These are phyloP conservation scores for Yamadazyma tumulicola DNA, from an alignment of 805 yeast species.

Conservation along the genomic window DNA sequence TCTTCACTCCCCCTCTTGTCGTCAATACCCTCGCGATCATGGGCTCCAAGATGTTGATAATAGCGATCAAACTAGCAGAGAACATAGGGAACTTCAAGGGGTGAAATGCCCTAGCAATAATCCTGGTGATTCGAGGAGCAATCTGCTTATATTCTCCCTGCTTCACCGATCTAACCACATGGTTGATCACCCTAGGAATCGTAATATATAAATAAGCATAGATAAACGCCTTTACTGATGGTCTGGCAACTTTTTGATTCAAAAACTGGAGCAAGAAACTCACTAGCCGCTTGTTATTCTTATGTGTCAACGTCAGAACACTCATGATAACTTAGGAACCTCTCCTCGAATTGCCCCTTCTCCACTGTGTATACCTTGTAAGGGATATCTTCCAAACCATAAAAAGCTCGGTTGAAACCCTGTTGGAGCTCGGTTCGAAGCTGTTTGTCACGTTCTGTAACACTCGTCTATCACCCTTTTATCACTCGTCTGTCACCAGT, in stretches of 20 bases:
- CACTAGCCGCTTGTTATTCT: neutral
- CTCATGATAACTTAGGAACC: too few relatives aligned
- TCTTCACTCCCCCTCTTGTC: slow-evolving; percentile 1
- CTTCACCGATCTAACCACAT: slow-evolving; percentile 13
- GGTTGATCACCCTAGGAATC: slow-evolving; percentile 26
- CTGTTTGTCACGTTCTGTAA: too few relatives aligned
- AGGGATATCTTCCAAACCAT: too few relatives aligned
- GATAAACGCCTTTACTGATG: slow-evolving; percentile 30
- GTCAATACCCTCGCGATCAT: slow-evolving; percentile 17
- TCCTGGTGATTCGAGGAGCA: slow-evolving; percentile 15
- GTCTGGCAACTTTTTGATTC: slow-evolving; percentile 17
- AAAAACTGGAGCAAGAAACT: neutral
- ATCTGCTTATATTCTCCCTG: slow-evolving; percentile 14
- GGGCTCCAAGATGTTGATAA: slow-evolving; percentile 29
- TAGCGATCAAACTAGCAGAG: slow-evolving; percentile 29
- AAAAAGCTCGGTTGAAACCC: too few relatives aligned
- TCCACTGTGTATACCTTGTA: too few relatives aligned
- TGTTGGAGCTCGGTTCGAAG: too few relatives aligned
- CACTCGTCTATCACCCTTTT: too few relatives aligned
- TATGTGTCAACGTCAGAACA: neutral
- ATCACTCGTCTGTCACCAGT: too few relatives aligned
- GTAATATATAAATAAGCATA: slow-evolving; percentile 32
- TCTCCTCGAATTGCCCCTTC: too few relatives aligned
- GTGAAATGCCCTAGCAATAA: slow-evolving; percentile 23
- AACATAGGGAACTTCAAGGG: slow-evolving; percentile 33